Evolutionary conservation across 2,329 filamentous ascomycete species (phyloP).

Genomic region (Fusarium tuaranense): DNA sequence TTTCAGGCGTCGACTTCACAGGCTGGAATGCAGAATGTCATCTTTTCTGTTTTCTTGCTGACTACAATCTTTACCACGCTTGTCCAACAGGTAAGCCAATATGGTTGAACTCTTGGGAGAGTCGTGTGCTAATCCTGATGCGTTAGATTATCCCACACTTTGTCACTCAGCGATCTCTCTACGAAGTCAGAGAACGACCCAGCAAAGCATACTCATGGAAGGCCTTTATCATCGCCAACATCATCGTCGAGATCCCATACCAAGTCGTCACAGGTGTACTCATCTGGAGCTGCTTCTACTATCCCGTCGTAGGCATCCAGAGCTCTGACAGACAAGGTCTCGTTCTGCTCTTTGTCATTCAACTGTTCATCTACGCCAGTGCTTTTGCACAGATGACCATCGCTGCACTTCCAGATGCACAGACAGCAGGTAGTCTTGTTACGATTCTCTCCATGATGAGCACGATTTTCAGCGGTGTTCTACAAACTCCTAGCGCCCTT

Average conservation of each 20-base stretch:
- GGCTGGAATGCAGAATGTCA: slow-evolving; percentile 79
- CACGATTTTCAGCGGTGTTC: slow-evolving; percentile 72
- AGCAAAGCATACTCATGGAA: slow-evolving; percentile 82
- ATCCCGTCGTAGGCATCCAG: slow-evolving; percentile 66
- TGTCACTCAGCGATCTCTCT: slow-evolving; percentile 77
- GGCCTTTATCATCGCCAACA: slow-evolving; percentile 77
- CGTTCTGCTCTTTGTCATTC: slow-evolving; percentile 72
- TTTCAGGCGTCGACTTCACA: slow-evolving; percentile 65
- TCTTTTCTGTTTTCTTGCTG: slow-evolving; percentile 82
- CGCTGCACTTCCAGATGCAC: slow-evolving; percentile 74
- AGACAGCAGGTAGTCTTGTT: slow-evolving; percentile 74
- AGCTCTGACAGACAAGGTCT: slow-evolving; percentile 69
- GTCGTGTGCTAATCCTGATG: slow-evolving; percentile 8
- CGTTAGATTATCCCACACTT: slow-evolving; percentile 78
- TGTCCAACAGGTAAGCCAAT: slow-evolving; percentile 65
- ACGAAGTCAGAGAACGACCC: slow-evolving; percentile 82
- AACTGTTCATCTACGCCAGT: slow-evolving; percentile 77
- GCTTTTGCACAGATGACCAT: slow-evolving; percentile 82
- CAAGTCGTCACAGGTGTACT: slow-evolving; percentile 73
- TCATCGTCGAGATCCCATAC: slow-evolving; percentile 79
- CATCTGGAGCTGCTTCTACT: slow-evolving; percentile 76
- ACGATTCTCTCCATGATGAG: slow-evolving; percentile 70
- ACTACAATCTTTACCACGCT: slow-evolving; percentile 79
- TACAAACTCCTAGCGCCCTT: slow-evolving; percentile 68
- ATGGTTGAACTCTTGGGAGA: slow-evolving; percentile 32